A percentile compares a stretch with the other conserved stretches of the same genome.
These are phyloP conservation scores for Aleurites moluccanus DNA, from an alignment of 441 rosid species.

Conservation along the genomic window DNA sequence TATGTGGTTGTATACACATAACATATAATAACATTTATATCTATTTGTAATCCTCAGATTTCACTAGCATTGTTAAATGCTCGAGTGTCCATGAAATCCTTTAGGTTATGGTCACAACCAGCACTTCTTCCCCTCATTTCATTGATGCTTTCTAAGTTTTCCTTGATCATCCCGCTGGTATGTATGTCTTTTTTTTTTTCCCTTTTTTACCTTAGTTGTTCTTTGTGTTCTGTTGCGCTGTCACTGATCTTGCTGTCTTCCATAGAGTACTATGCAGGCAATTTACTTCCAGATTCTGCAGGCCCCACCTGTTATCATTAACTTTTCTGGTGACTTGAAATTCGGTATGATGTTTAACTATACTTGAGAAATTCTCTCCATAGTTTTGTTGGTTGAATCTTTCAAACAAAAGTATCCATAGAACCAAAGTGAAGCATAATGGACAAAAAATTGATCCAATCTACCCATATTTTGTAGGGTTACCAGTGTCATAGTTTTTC, in stretches of 20 bases:
- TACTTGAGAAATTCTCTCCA: constrained; percentile 10
- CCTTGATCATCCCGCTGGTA: constrained; percentile 85
- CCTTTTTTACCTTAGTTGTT: constrained; percentile 5
- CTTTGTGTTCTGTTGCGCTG: constrained; percentile 14
- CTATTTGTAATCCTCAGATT: constrained; percentile 48
- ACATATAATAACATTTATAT: constrained; percentile 4
- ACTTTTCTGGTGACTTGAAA: constrained; percentile 89
- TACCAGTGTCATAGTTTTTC: background rate
- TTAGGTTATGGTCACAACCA: constrained; percentile 66
- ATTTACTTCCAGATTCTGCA: constrained; percentile 77
- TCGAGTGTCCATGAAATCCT: constrained; percentile 71
- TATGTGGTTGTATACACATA: background rate
- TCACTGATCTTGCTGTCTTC: constrained; percentile 27
- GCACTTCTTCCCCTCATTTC: constrained; percentile 66
- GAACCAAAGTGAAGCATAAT: background rate
- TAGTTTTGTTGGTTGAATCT: constrained; percentile 16
- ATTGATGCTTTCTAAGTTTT: constrained; percentile 75
- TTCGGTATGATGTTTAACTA: constrained; percentile 46
- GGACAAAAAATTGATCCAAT: constrained; percentile 1
- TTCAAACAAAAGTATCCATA: constrained; percentile 19
- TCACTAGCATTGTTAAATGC: constrained; percentile 76
- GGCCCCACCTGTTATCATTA: constrained; percentile 68
- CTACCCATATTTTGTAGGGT: background rate
- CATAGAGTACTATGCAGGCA: constrained; percentile 79
- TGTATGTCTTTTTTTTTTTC: constrained; percentile 24